Percentiles rank a stretch among this genome's conserved stretches.
Evolutionary conservation across 495 filamentous ascomycete genomes (phyloP).

Genomic region (Talaromyces proteolyticus): DNA sequence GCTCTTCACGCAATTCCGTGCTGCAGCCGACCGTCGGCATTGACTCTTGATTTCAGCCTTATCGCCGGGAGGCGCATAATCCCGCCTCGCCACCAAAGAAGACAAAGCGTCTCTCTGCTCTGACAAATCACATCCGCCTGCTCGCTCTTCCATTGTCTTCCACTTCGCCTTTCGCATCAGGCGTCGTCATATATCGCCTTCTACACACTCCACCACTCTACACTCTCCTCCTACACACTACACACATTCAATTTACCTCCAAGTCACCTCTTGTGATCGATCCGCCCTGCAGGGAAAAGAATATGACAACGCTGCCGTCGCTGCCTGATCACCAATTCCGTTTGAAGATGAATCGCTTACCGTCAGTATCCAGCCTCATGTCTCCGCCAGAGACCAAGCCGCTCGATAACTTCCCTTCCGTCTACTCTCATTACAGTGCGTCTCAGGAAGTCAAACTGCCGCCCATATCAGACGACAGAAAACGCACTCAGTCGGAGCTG

Average conservation of each 20-base stretch:
- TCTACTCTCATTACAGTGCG: slow-evolving; percentile 27
- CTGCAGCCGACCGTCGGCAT: not conserved
- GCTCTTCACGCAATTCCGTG: too few relatives aligned
- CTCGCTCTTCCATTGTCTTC: slow-evolving; percentile 33
- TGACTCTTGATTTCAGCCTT: not conserved
- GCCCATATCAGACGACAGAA: slow-evolving; percentile 44
- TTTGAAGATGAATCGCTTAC: slow-evolving; percentile 40
- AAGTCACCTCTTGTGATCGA: not conserved
- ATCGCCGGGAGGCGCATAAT: slow-evolving; percentile 2
- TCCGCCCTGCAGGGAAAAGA: not conserved
- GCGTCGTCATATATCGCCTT: slow-evolving; percentile 11
- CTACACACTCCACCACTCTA: not conserved
- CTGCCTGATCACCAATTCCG: not conserved
- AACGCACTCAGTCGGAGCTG: slow-evolving; percentile 37
- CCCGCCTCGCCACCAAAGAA: slow-evolving; percentile 5
- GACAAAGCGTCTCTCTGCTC: slow-evolving; percentile 9
- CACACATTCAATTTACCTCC: not conserved
- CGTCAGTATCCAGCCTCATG: slow-evolving; percentile 59
- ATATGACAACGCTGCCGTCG: slow-evolving; percentile 6
- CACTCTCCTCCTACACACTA: not conserved
- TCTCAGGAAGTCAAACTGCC: slow-evolving; percentile 35
- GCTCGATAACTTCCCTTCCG: slow-evolving; percentile 52
- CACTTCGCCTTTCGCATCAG: slow-evolving; percentile 23
- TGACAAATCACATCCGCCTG: slow-evolving; percentile 36
- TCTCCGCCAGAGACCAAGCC: slow-evolving; percentile 66